Base-by-base conservation (phyloP, 129 eudicot species). In the carrot (Daucus carota) region DNA sequence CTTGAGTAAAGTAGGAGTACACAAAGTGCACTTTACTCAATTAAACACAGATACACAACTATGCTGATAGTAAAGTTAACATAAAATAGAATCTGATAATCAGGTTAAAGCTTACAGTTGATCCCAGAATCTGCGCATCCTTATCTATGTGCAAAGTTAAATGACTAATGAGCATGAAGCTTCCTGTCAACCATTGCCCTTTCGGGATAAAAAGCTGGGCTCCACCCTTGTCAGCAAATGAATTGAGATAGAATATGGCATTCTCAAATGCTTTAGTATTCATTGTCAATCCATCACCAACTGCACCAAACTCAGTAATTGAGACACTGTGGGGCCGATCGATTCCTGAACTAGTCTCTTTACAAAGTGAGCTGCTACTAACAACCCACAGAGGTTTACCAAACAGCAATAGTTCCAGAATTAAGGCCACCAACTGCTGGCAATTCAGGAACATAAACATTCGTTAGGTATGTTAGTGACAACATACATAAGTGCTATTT, bases 111-210 rank as follows among this genome's bases (percentile, higher is more conserved):
- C 69, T 74, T 68, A 74, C 77, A 48, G 68, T 54, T 5, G 77
- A 74, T 50, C 70, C 77, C 11, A 74, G 36, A 74, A 74, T 74
- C 5, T 31, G 24, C 22, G 77, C 77, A 74, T 74, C 77, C 16
- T 52, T 74, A 36, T 74, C 68, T n/a, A 74, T 33, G 32, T 31
- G 69, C 50, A 74, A 36, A 10, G 77, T 74, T 33, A 74, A 65
- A 34, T 74, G 77, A 74, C 77, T 52, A 34, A 74, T 74, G 14
- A 74, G 77, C 42, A 50, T 54, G 69, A 74, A 74, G 77, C 77
- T 74, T 74, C 77, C 77, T 36, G 77, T 74, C 77, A 74, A 52
- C 77, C 77, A 74, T 36, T 46, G 68, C n/a, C 77, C 77, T 46
- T 62, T 69, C 8, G 77, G 77, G 46, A 74, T 67, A 52, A 48